These are phyloP conservation scores for Kalmanozyma brasiliensis DNA, from an alignment of 1,284 basidiomycete genomes.

Conservation along the genomic window DNA sequence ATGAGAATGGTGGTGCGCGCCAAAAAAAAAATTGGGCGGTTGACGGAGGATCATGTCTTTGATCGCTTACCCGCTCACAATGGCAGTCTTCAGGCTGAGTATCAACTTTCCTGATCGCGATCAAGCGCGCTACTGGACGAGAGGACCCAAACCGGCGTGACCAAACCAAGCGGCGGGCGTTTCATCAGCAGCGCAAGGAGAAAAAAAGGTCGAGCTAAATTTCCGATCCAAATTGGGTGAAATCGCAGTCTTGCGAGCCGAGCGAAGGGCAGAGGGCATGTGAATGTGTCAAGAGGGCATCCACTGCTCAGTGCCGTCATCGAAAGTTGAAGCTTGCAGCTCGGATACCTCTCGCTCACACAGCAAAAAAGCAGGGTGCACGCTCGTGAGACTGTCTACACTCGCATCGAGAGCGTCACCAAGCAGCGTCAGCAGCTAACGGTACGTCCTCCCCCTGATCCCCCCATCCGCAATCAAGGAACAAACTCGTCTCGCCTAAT, in stretches of 20 bases:
- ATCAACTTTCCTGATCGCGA: constrained; percentile 1
- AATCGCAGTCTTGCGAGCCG: too few species aligned
- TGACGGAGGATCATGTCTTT: too few species aligned
- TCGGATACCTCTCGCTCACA: constrained; percentile 10
- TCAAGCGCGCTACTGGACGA: background rate
- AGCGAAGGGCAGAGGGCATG: constrained; percentile 16
- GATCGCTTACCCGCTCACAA: too few species aligned
- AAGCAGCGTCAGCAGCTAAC: background rate
- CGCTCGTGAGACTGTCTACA: background rate
- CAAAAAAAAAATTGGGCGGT: too few species aligned
- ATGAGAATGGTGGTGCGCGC: too few species aligned
- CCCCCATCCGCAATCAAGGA: background rate
- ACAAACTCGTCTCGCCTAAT: constrained; percentile 11
- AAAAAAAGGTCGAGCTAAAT: constrained; percentile 1
- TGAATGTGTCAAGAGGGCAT: background rate
- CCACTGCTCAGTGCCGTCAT: constrained; percentile 37
- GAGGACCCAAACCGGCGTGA: too few species aligned
- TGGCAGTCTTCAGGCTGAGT: too few species aligned
- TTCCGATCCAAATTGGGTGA: background rate
- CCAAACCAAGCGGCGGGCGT: background rate
- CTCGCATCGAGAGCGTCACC: constrained; percentile 1
- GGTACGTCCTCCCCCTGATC: background rate
- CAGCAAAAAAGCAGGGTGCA: constrained; percentile 8
- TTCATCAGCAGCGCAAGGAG: too few species aligned
- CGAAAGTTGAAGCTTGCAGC: constrained; percentile 23